A percentile compares a stretch with the other conserved stretches of the same genome.
phyloP scores from a whole-genome alignment of 108 stramenopile genomes.

The Discostella stelligeroides region DNA sequence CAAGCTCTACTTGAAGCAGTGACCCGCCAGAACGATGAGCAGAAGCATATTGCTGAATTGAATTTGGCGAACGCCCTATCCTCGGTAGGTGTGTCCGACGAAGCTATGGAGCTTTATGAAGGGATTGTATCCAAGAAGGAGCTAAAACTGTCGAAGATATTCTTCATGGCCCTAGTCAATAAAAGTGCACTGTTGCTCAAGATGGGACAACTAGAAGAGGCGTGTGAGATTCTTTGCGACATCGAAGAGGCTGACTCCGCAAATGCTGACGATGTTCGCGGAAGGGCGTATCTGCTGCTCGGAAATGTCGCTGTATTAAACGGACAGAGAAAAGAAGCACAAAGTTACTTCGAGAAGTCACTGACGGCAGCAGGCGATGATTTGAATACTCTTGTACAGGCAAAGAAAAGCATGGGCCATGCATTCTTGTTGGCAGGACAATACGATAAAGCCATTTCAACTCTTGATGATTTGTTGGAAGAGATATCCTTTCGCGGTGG shows the following conservation, averaged over 20 bases:
- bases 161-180: conserved; percentile 41
- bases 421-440: conserved; percentile 18
- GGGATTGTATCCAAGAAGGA: conserved; percentile 14
- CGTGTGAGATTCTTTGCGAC: conserved; percentile 27
- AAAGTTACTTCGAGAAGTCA: conserved; percentile 29
- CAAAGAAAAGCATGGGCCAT: conserved; percentile 34
- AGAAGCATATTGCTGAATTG: conserved; percentile 24
- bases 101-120: conserved; percentile 30
- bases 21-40: neutral
- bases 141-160: conserved; percentile 19
- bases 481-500: conserved; percentile 21
- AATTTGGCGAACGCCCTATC: conserved; percentile 42
- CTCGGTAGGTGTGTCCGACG: conserved; percentile 19
- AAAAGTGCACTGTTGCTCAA: conserved; percentile 30
- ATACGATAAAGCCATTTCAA: conserved; percentile 29
- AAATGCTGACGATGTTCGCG: conserved; percentile 29
- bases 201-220: conserved; percentile 31
- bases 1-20: conserved; percentile 30
- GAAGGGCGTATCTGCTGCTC: conserved; percentile 18
- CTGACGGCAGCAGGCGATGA: conserved; percentile 13
- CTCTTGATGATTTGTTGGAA: conserved; percentile 35
- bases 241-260: conserved; percentile 18
- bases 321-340: conserved; percentile 14
- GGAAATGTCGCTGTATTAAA: conserved; percentile 30
- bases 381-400: conserved; percentile 20